Evolutionary conservation across 768 basidiomycete genomes (phyloP), one percentile per base, ranked within the genome.

Genomic region (Panaeolus papilionaceus): DNA sequence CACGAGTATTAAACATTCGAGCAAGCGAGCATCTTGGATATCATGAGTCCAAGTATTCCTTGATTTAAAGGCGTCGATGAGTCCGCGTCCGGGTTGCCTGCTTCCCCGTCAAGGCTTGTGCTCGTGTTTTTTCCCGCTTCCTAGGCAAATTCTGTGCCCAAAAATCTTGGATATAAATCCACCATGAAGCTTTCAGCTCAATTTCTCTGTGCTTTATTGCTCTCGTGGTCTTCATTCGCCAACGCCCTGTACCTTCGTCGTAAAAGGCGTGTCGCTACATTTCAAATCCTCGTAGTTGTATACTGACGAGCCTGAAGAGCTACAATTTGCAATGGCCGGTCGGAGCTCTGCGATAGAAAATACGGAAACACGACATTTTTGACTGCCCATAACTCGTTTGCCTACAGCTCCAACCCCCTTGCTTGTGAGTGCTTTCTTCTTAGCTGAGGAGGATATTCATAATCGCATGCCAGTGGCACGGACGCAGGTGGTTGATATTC

Each of bases 281-380:
- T 28, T 11, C 26, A 26, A 28, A 3, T 26, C 23, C 2, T 23
- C 20, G 11, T 9, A n/a, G n/a, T 3, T 51, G 0, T 10, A 23
- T 51, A 3, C 10, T 51, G 23, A 47, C 20, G 20, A 11, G 6
- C 2, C 5, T 23, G 23, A 16, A 84, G 82, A 66, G 81, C 83
- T 6, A 81, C 79, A 0, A 80, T 86, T 7, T 92, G 90, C 77
- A 92, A 92, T 73, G 90, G 90, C 0, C 85, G 84, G 61, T 79
- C 88, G 0, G 88, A 90, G 70, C 78, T 92, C 3, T 92, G 91
- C 75, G 71, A 78, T 65, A 79, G 87, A 37, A 76, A 77, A 38
- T 92, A 91, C 73, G 85, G 81, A 44, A 85, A 85, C 64, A 79
- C 82, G 23, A 84, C 84, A 0, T 83, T 79, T 65, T 62, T 85